phyloP scores from a whole-genome alignment of 495 filamentous ascomycete species.

The Platismatia glauca region DNA sequence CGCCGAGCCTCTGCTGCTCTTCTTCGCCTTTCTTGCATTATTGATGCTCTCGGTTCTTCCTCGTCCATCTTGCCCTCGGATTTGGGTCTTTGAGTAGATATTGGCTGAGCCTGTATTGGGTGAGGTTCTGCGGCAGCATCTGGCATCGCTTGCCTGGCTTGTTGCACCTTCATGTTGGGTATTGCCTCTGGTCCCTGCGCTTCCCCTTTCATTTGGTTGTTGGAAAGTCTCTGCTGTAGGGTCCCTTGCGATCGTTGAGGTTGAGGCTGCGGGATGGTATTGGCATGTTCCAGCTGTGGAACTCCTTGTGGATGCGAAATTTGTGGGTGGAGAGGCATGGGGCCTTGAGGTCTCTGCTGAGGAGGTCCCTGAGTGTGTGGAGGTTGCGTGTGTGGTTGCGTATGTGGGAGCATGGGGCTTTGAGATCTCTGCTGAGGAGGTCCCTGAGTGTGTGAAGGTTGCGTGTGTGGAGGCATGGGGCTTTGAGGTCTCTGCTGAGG shows the following conservation, averaged over 20 bases:
- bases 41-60: neutral
- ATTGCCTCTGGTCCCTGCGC: neutral
- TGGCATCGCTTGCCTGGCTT: neutral
- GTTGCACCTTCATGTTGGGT: neutral
- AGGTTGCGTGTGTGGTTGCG: neutral
- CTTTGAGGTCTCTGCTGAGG: neutral
- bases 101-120: neutral
- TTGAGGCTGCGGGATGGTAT: neutral
- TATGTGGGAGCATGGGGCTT: neutral
- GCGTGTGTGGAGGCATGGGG: neutral
- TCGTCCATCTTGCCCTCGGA: neutral
- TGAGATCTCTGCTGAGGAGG: neutral
- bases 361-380: neutral
- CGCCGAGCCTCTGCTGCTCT: neutral
- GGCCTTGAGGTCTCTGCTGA: constrained; percentile 1
- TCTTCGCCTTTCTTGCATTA: neutral
- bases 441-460: neutral
- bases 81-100: neutral
- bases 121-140: neutral
- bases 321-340: neutral
- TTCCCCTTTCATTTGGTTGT: neutral
- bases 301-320: neutral
- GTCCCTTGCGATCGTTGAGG: neutral
- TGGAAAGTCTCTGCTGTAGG: neutral
- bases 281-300: neutral